Conservation (phyloP, 139 green algal genomes). For the Desmodesmus armatus region DNA sequence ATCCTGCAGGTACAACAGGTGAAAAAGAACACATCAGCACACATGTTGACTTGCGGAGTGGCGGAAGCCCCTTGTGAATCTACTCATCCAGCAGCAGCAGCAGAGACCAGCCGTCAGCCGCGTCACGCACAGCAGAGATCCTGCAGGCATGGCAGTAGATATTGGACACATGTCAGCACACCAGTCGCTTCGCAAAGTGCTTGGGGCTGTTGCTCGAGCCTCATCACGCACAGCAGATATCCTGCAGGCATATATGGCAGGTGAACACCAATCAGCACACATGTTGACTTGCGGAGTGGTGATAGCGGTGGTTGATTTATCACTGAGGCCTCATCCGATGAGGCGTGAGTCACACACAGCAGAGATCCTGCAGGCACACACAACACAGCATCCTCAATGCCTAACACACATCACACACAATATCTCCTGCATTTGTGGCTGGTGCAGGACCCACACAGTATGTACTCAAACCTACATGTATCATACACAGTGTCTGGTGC, state of each 20-base stretch:
- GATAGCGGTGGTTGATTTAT: too few relatives aligned
- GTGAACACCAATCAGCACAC: not conserved
- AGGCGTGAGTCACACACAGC: conserved; percentile 70
- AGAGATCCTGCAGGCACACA: conserved; percentile 58
- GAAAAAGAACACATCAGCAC: not conserved
- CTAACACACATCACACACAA: too few relatives aligned
- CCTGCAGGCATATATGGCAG: not conserved
- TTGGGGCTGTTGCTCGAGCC: not conserved
- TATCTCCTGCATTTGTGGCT: too few relatives aligned
- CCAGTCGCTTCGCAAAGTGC: not conserved
- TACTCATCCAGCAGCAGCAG: too few relatives aligned
- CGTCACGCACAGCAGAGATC: conserved; percentile 70
- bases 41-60: too few relatives aligned
- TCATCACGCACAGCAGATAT: not conserved
- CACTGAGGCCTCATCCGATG: conserved; percentile 95
- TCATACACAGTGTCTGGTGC: too few relatives aligned
- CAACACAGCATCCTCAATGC: too few relatives aligned
- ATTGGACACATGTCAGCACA: not conserved
- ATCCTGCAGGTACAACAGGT: not conserved
- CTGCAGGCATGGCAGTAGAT: conserved; percentile 13
- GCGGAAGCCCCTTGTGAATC: too few relatives aligned
- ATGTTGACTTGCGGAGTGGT: too few relatives aligned
- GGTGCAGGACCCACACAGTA: too few relatives aligned
- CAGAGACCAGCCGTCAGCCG: conserved; percentile 78
- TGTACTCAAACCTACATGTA: too few relatives aligned